phyloP scores from a whole-genome alignment of 2,329 filamentous ascomycete genomes.

The Lomentospora prolificans region DNA sequence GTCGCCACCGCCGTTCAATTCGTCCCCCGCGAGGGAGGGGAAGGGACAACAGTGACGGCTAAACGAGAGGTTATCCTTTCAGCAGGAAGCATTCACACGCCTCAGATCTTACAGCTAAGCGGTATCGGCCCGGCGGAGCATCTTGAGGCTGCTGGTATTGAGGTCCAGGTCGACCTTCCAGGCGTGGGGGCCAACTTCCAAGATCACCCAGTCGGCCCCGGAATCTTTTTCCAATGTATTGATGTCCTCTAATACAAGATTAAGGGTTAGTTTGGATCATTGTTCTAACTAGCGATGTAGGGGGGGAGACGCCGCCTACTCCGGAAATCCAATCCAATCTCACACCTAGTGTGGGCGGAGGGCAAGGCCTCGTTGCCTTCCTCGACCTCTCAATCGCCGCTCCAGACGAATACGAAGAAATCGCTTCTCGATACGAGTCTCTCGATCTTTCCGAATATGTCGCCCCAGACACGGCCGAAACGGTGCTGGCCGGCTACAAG shows the following conservation, averaged over 20 bases:
- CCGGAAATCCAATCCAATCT: neutral
- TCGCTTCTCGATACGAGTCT: conserved; percentile 20
- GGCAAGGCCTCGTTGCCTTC: conserved; percentile 13
- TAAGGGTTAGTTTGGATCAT: too few species aligned
- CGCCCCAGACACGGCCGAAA: conserved; percentile 19
- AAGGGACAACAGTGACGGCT: conserved; percentile 19
- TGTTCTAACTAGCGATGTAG: neutral
- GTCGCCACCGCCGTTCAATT: conserved; percentile 19
- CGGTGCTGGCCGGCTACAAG: conserved; percentile 25
- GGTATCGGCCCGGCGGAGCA: conserved; percentile 33
- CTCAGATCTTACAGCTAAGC: conserved; percentile 42
- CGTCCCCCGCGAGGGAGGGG: conserved; percentile 12
- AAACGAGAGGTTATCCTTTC: conserved; percentile 38
- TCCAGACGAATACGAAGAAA: conserved; percentile 19
- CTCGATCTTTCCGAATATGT: conserved; percentile 23
- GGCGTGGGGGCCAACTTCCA: conserved; percentile 52
- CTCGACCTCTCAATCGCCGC: conserved; percentile 17
- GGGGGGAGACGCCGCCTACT: neutral
- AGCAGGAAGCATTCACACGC: conserved; percentile 42
- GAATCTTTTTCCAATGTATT: conserved; percentile 14
- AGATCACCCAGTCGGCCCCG: conserved; percentile 30
- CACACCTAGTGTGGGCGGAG: conserved; percentile 5
- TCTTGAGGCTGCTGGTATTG: conserved; percentile 26
- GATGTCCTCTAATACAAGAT: neutral
- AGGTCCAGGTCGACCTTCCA: conserved; percentile 40